Evolutionary conservation across 352 stramenopile species (phyloP).

Genomic region (Phytophthora ramorum): DNA sequence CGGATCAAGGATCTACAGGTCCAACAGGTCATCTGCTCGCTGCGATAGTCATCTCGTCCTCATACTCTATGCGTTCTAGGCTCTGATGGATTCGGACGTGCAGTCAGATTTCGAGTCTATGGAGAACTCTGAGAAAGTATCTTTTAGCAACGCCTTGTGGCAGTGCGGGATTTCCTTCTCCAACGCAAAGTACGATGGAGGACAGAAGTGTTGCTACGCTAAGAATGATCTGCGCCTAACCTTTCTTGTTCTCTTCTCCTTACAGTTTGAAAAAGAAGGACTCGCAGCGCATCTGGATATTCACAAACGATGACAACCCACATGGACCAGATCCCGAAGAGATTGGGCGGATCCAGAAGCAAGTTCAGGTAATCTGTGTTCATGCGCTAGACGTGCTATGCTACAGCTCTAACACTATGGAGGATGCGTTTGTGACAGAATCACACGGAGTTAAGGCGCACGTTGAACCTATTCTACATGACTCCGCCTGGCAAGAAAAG

Average conservation of each 20-base stretch:
- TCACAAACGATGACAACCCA: constrained; percentile 82
- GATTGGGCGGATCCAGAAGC: constrained; percentile 67
- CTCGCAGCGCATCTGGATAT: constrained; percentile 86
- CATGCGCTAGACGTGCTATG: background rate
- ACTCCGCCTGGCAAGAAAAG: constrained; percentile 51
- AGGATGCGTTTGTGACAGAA: constrained; percentile 42
- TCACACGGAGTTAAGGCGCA: constrained; percentile 79
- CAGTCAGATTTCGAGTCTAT: constrained; percentile 61
- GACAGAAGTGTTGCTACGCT: background rate
- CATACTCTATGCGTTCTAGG: constrained; percentile 23
- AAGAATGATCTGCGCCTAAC: constrained; percentile 4
- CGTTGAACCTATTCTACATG: constrained; percentile 84
- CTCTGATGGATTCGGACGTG: constrained; percentile 57
- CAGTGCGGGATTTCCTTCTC: constrained; percentile 85
- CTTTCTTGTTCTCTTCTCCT: background rate
- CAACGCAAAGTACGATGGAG: constrained; percentile 64
- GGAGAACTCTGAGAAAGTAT: constrained; percentile 60
- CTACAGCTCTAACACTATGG: background rate
- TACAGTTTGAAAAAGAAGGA: constrained; percentile 87
- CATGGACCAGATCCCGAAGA: constrained; percentile 63
- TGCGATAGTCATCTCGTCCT: background rate
- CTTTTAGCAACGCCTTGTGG: constrained; percentile 87
- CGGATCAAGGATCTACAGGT: constrained; percentile 81
- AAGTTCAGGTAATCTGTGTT: constrained; percentile 60
- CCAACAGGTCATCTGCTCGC: background rate